A percentile compares a stretch with the other conserved stretches of the same genome.
phyloP scores from a whole-genome alignment of 441 rosid genomes.

The Pelargonium australe region DNA sequence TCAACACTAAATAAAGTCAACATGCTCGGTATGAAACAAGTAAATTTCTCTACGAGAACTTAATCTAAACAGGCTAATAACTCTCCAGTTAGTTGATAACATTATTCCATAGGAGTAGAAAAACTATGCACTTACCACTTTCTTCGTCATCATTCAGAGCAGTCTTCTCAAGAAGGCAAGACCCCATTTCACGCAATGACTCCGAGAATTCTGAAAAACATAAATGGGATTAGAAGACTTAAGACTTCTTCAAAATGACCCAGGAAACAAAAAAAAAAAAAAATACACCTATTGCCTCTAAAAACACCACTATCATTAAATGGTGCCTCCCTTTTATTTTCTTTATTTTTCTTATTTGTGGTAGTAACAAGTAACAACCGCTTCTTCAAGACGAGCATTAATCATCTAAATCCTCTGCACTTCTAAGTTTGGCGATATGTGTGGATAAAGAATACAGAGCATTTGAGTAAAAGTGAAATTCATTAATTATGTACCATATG shows the following conservation, averaged over 20 bases:
- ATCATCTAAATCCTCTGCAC: neutral
- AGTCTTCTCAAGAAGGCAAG: slow-evolving; percentile 61
- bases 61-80: neutral
- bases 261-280: neutral
- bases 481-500: slow-evolving; percentile 35
- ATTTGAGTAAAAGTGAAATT: neutral
- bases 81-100: neutral
- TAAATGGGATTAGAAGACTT: slow-evolving; percentile 21
- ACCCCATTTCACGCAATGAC: slow-evolving; percentile 58
- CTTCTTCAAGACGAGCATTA: neutral
- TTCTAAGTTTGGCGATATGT: neutral
- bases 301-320: slow-evolving; percentile 1
- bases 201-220: slow-evolving; percentile 57
- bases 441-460: neutral
- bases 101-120: neutral
- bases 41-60: neutral
- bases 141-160: slow-evolving; percentile 68
- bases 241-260: neutral
- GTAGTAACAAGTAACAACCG: neutral
- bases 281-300: neutral
- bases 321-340: neutral
- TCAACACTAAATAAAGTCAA: neutral
- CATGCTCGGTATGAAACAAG: neutral
- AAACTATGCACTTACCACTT: slow-evolving; percentile 42
- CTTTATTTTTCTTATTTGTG: neutral